Conservation (phyloP, 768 basidiomycete genomes). For the Lentinula sp. region DNA sequence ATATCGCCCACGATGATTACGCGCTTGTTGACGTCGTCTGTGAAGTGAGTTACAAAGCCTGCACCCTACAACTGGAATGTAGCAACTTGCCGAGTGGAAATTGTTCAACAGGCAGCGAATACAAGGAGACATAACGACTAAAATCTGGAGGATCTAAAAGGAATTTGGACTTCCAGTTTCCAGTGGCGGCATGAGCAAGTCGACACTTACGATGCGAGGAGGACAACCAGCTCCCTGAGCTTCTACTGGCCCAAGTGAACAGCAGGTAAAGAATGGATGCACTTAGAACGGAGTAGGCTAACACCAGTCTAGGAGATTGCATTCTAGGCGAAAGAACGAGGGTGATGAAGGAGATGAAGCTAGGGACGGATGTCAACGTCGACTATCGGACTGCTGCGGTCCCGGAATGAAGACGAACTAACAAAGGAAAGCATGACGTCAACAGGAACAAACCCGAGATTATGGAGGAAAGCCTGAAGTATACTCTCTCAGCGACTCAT, state of each 20-base stretch:
- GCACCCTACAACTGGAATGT: neutral
- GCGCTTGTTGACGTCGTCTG: constrained; percentile 48
- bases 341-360: neutral
- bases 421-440: too few species aligned
- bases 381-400: too few species aligned
- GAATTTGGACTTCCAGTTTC: neutral
- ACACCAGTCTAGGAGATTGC: neutral
- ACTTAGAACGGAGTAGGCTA: neutral
- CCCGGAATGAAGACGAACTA: too few species aligned
- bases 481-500: too few species aligned
- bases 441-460: neutral
- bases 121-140: constrained; percentile 35
- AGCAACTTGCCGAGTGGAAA: constrained; percentile 49
- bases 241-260: neutral
- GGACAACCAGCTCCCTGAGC: neutral
- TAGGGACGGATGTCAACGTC: neutral
- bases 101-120: constrained; percentile 36
- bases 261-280: neutral
- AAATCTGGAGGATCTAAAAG: constrained; percentile 40
- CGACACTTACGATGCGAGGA: neutral
- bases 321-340: neutral
- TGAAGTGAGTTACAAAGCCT: neutral
- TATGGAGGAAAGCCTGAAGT: neutral
- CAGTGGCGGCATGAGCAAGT: neutral
- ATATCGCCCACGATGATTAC: constrained; percentile 83